Evolutionary conservation across 192 early-diverging fungal genomes (phyloP).

Genomic region (Lunasporangiospora selenospora): DNA sequence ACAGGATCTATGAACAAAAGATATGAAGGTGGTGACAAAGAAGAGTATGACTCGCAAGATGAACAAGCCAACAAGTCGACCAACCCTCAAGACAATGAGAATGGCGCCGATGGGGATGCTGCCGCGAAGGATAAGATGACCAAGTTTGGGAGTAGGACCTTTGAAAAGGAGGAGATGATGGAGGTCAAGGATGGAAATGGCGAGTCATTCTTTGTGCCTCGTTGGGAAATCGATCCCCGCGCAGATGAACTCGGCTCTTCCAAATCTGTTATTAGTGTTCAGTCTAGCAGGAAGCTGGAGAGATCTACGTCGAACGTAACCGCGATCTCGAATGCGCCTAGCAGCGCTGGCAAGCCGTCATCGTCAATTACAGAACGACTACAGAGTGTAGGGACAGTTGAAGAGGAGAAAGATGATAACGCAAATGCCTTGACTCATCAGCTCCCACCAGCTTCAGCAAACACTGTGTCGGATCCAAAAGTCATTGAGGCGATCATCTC

Average conservation of each 20-base stretch:
- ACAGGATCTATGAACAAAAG: background rate
- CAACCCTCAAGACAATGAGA: background rate
- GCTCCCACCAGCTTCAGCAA: no score
- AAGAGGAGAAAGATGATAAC: slow-evolving; percentile 7
- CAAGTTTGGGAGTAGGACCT: slow-evolving; percentile 41
- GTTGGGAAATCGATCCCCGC: slow-evolving; percentile 41
- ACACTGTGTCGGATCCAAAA: no score
- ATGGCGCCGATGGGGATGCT: slow-evolving; percentile 11
- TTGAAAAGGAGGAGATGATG: slow-evolving; percentile 50
- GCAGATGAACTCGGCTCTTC: slow-evolving; percentile 41
- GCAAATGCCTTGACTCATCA: background rate
- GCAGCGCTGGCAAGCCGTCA: slow-evolving; percentile 4
- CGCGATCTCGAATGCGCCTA: slow-evolving; percentile 7
- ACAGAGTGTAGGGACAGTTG: slow-evolving; percentile 9
- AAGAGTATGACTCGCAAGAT: slow-evolving; percentile 24
- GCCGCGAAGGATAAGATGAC: slow-evolving; percentile 22
- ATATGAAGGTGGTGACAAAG: slow-evolving; percentile 42
- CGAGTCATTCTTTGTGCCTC: slow-evolving; percentile 46
- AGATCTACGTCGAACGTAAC: slow-evolving; percentile 26
- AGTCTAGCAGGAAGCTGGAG: slow-evolving; percentile 32
- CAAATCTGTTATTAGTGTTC: slow-evolving; percentile 41
- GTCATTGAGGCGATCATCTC: no score
- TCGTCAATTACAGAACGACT: slow-evolving; percentile 31
- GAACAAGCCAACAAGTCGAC: slow-evolving; percentile 6
- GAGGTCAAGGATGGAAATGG: slow-evolving; percentile 45